Evolutionary conservation across 106 monocot genomes (phyloP).

Genomic region (Iris macrosiphon): DNA sequence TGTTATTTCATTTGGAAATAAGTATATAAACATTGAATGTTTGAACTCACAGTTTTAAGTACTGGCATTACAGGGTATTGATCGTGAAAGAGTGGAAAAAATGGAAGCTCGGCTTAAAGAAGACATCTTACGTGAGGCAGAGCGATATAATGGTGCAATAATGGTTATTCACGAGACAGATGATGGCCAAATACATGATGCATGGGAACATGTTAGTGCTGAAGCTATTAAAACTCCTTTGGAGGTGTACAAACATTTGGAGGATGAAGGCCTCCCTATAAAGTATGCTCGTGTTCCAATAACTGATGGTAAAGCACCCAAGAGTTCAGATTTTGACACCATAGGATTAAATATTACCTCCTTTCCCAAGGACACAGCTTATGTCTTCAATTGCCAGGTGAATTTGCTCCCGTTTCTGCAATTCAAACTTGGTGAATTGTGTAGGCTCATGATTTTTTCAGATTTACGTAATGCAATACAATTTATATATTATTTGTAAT

Average conservation of each 20-base stretch:
- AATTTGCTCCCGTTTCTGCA: background rate
- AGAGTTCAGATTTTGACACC: slow-evolving; percentile 94
- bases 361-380: slow-evolving; percentile 57
- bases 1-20: too few species aligned
- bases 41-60: too few species aligned
- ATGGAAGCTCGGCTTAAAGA: slow-evolving; percentile 99
- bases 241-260: slow-evolving; percentile 81
- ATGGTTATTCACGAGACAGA: slow-evolving; percentile 99
- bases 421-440: too few species aligned
- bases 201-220: slow-evolving; percentile 73
- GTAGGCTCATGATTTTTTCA: too few species aligned
- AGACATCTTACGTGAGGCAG: slow-evolving; percentile 88
- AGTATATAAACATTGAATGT: too few species aligned
- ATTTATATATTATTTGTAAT: too few species aligned
- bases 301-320: slow-evolving; percentile 98
- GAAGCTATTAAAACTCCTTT: slow-evolving; percentile 79
- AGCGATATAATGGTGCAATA: slow-evolving; percentile 73
- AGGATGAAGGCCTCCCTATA: slow-evolving; percentile 74
- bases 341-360: slow-evolving; percentile 73
- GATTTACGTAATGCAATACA: too few species aligned
- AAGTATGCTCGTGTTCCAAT: slow-evolving; percentile 98
- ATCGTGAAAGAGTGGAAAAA: slow-evolving; percentile 87
- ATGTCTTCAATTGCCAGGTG: slow-evolving; percentile 99
- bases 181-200: slow-evolving; percentile 81
- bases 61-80: slow-evolving; percentile 65